These are phyloP conservation scores for Platanus orientalis DNA, from an alignment of 164 flowering plant species.

Conservation along the genomic window DNA sequence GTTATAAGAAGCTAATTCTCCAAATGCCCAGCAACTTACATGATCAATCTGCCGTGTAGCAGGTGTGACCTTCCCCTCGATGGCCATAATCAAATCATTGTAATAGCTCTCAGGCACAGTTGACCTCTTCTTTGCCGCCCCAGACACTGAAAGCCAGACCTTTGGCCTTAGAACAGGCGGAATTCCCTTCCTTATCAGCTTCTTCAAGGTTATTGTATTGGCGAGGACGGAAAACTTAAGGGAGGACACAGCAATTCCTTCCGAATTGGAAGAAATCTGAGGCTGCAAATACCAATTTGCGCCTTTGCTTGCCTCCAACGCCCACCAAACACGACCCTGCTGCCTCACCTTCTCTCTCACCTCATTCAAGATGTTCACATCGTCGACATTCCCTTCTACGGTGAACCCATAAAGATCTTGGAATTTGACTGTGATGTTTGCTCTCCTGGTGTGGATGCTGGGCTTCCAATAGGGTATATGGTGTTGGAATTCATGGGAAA, in stretches of 20 bases:
- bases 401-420: constrained; percentile 92
- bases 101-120: constrained; percentile 94
- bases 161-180: constrained; percentile 87
- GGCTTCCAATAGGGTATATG: constrained; percentile 55
- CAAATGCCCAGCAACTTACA: constrained; percentile 41
- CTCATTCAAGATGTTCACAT: constrained; percentile 92
- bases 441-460: no score
- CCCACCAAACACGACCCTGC: constrained; percentile 93
- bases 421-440: constrained; percentile 71
- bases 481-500: constrained; percentile 53
- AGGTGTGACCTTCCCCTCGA: constrained; percentile 76
- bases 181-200: constrained; percentile 82
- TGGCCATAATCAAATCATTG: constrained; percentile 68
- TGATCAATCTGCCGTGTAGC: constrained; percentile 94
- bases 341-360: constrained; percentile 91
- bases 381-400: constrained; percentile 96
- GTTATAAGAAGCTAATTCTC: background rate
- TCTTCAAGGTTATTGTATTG: constrained; percentile 69
- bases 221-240: constrained; percentile 61
- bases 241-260: constrained; percentile 37
- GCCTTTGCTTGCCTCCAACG: constrained; percentile 84
- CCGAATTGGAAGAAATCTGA: constrained; percentile 41
- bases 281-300: no score
- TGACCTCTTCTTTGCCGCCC: constrained; percentile 91
- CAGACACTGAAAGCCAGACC: constrained; percentile 88